Base-by-base conservation (phyloP, 768 basidiomycete species). In the Cytidiella melzeri region DNA sequence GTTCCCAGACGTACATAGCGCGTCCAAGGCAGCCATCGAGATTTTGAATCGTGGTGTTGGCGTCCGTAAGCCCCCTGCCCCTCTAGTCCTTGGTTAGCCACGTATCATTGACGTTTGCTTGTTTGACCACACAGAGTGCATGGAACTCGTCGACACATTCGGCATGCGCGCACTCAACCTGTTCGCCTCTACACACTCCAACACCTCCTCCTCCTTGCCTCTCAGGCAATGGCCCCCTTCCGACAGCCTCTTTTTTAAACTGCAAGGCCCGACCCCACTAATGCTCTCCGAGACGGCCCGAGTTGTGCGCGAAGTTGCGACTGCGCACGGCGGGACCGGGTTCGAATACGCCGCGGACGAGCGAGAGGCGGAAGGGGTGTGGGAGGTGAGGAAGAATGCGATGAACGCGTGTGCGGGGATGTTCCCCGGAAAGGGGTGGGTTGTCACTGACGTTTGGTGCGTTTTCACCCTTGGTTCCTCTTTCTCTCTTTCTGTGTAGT, bases 241-340 rank as follows among this genome's bases (percentile, higher is more conserved):
- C 23, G 87, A 91, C 61, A 80, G 77, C 19, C 72, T 95, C 10
- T 90, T 92, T 69, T 87, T 95, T 76, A 91, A 92, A 64, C 81
- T 95, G 63, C 87, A 91, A 57, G 87, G 87, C 10, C 75, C 82
- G 7, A 76, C 81, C 1, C 67, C 70, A 1, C 67, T 73, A 1
- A 74, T 81, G 3, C 66, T 90, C n/a, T 61, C 69, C 2, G 84
- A 86, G 55, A 80, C 82, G 0, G 78, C 83, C 0, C 67, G 69
- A 5, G 71, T 83, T 13, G 80, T 84, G 21, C 70, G 80, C 54
- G 66, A 66, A 43, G 70, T 90, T 25, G 73, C 78, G 7, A 70
- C 73, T 61, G 78, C 75, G 59, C 74, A 92, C 50, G 85, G 85
- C 0, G 87, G 84, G 3, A 75, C 73, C 7, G 76, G 78, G 4